These are phyloP conservation scores for Pseudomassariella vexata DNA, from an alignment of 2,329 filamentous ascomycete genomes.

Conservation along the genomic window DNA sequence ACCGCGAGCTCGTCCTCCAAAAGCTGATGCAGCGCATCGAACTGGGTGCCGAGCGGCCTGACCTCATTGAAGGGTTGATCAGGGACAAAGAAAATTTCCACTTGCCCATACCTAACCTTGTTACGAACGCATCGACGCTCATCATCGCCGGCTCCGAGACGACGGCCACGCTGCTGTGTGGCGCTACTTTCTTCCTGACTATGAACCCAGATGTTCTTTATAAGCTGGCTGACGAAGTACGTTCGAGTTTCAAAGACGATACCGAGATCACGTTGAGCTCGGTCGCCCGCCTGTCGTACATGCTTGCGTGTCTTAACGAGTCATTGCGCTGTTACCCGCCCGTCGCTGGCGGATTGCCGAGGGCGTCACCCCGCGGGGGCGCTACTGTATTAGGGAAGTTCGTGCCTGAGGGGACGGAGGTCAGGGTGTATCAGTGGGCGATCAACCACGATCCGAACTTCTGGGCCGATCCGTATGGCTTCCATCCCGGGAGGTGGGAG, in stretches of 20 bases:
- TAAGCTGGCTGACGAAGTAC: constrained; percentile 33
- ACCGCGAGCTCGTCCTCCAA: constrained; percentile 13
- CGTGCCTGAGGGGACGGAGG: constrained; percentile 24
- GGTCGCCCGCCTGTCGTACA: constrained; percentile 28
- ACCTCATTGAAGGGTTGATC: constrained; percentile 26
- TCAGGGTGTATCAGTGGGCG: constrained; percentile 30
- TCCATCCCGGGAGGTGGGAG: constrained; percentile 36
- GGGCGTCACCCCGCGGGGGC: constrained; percentile 19
- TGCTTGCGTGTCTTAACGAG: constrained; percentile 37
- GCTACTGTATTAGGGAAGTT: constrained; percentile 16
- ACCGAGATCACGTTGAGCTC: constrained; percentile 31
- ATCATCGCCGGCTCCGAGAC: constrained; percentile 46
- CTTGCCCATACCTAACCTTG: constrained; percentile 12
- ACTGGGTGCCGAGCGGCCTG: constrained; percentile 20
- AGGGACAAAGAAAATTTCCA: constrained; percentile 18
- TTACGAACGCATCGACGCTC: constrained; percentile 20
- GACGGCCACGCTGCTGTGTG: constrained; percentile 38
- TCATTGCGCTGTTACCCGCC: constrained; percentile 35
- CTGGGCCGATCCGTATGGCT: constrained; percentile 31
- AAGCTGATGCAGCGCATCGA: constrained; percentile 22
- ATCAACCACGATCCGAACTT: constrained; percentile 26
- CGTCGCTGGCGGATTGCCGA: constrained; percentile 16
- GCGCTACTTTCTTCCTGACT: constrained; percentile 33
- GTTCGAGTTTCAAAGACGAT: constrained; percentile 27
- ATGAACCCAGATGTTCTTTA: constrained; percentile 25